phyloP scores from a whole-genome alignment of 495 filamentous ascomycete genomes.

The Annulohypoxylon bovei region DNA sequence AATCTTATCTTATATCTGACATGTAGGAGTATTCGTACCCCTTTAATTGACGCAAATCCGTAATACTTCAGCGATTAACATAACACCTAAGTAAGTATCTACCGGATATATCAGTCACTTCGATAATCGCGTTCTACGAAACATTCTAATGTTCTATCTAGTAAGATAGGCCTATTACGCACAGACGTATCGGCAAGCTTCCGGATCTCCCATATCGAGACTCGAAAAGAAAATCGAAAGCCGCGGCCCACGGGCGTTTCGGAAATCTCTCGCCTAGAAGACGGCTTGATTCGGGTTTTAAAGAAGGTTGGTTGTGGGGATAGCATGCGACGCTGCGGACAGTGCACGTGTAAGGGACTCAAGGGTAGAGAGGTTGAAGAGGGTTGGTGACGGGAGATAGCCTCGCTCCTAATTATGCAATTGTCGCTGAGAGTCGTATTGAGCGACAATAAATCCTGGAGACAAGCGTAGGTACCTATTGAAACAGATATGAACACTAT shows the following conservation, averaged over 20 bases:
- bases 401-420: conserved; percentile 6
- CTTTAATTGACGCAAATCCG: too few species aligned
- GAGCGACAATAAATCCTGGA: conserved; percentile 18
- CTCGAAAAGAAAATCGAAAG: conserved; percentile 18
- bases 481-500: conserved; percentile 18
- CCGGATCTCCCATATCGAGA: conserved; percentile 8
- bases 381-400: neutral
- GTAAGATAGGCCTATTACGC: conserved; percentile 13
- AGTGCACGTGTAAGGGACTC: conserved; percentile 23
- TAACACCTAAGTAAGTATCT: too few species aligned
- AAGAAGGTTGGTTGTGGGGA: conserved; percentile 19
- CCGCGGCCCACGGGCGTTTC: conserved; percentile 5
- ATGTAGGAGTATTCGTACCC: too few species aligned
- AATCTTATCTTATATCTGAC: too few species aligned
- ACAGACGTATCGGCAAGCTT: conserved; percentile 24
- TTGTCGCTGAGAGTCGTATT: conserved; percentile 20
- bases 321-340: conserved; percentile 16
- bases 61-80: too few species aligned
- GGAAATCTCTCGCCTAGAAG: conserved; percentile 11
- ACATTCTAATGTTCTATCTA: neutral
- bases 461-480: conserved; percentile 19
- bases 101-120: too few species aligned
- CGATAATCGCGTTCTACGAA: conserved; percentile 25
- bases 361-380: conserved; percentile 13
- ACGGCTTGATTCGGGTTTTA: neutral